Conservation (phyloP, 257 asterid genomes). For the Primulina eburnea region DNA sequence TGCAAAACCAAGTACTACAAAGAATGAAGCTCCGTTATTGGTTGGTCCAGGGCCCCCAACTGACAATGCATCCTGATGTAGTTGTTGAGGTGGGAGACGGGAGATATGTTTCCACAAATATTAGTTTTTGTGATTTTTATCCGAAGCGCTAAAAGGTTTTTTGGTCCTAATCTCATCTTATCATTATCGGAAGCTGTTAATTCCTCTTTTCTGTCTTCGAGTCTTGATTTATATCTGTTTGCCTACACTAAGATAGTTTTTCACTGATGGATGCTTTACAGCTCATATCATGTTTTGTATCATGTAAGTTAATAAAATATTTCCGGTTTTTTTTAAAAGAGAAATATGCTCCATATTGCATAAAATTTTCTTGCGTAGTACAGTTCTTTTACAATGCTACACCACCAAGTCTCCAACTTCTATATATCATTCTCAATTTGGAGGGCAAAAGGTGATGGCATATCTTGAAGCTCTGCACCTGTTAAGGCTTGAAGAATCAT, state of each 20-base stretch:
- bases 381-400: neutral
- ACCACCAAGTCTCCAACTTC: neutral
- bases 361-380: neutral
- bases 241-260: neutral
- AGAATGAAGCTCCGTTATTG: conserved; percentile 55
- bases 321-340: no score
- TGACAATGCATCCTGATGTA: conserved; percentile 1
- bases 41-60: conserved; percentile 49
- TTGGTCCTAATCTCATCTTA: neutral
- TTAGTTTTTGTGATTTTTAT: neutral
- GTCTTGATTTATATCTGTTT: no score
- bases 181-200: neutral
- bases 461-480: conserved; percentile 52
- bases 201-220: no score
- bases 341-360: neutral
- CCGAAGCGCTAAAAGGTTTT: no score
- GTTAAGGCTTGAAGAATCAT: conserved; percentile 47
- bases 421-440: conserved; percentile 26
- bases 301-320: neutral
- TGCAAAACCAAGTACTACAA: conserved; percentile 31
- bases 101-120: neutral
- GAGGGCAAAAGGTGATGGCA: conserved; percentile 56
- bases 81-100: neutral
- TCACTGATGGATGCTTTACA: neutral
- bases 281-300: neutral